These are phyloP conservation scores for Nissolia schottii DNA, from an alignment of 306 rosid genomes.

Conservation along the genomic window DNA sequence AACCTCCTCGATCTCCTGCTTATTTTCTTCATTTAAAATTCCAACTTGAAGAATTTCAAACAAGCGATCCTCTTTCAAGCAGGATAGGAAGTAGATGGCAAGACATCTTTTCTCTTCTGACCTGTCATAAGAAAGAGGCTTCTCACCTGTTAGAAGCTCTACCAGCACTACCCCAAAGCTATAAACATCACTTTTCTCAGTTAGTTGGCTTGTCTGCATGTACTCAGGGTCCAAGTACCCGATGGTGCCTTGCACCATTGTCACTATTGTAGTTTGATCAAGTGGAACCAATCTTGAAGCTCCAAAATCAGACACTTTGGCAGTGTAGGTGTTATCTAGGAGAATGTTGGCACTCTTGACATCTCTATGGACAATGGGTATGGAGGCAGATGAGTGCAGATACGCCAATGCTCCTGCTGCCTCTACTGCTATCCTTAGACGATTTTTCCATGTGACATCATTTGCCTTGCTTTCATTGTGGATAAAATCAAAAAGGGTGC, in stretches of 20 bases:
- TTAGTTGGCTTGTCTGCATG: constrained; percentile 19
- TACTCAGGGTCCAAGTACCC: constrained; percentile 42
- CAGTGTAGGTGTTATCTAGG: constrained; percentile 23
- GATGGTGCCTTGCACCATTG: neutral
- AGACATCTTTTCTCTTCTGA: neutral
- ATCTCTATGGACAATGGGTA: neutral
- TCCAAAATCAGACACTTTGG: constrained; percentile 37
- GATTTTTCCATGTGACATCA: neutral
- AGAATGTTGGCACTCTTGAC: constrained; percentile 39
- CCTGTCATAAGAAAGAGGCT: constrained; percentile 21
- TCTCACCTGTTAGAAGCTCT: constrained; percentile 30
- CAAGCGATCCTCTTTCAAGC: constrained; percentile 9
- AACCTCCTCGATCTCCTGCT: constrained; percentile 19
- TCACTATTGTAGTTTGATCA: constrained; percentile 24
- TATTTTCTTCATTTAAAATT: neutral
- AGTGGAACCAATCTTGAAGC: constrained; percentile 32
- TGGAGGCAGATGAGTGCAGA: neutral
- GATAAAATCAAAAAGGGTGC: constrained; percentile 8
- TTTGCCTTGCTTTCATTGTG: neutral
- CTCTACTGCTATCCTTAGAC: neutral
- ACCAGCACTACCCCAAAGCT: constrained; percentile 38
- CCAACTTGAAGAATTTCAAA: constrained; percentile 18
- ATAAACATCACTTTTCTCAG: constrained; percentile 40
- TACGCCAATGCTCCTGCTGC: neutral
- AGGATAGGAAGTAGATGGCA: neutral